Conservation (phyloP, 805 yeast genomes). For the Clavispora fructus region DNA sequence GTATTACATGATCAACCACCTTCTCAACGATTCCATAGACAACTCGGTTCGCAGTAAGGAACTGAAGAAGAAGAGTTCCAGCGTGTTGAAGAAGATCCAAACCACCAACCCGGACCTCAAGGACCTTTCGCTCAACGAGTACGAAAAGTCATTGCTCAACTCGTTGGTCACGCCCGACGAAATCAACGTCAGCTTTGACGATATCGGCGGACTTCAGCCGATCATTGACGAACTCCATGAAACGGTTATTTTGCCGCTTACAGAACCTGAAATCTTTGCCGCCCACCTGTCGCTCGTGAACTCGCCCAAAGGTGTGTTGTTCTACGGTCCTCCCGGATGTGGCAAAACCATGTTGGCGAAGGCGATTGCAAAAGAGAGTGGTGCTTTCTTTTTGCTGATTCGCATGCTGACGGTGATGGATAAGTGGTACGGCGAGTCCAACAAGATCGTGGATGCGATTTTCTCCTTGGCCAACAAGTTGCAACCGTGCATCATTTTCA, state of each 20-base stretch:
- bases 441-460: conserved; percentile 88
- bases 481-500: conserved; percentile 91
- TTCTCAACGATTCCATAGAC: conserved; percentile 32
- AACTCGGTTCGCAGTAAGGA: conserved; percentile 44
- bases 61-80: conserved; percentile 57
- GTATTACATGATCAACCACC: conserved; percentile 52
- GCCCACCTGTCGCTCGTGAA: conserved; percentile 65
- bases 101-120: conserved; percentile 53
- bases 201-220: conserved; percentile 83
- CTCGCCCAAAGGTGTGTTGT: conserved; percentile 90
- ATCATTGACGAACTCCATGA: conserved; percentile 84
- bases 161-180: conserved; percentile 83
- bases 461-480: conserved; percentile 85
- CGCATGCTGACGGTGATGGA: conserved; percentile 94
- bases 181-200: conserved; percentile 67
- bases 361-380: conserved; percentile 87
- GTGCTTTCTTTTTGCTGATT: conserved; percentile 85
- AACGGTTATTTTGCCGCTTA: conserved; percentile 79
- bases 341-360: conserved; percentile 97
- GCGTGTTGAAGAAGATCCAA: conserved; percentile 30
- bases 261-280: conserved; percentile 66
- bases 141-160: conserved; percentile 73
- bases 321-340: conserved; percentile 96
- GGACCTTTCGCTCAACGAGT: conserved; percentile 53
- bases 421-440: conserved; percentile 96